Base-by-base conservation (phyloP, 116 monocot species). In the Zostera marina region DNA sequence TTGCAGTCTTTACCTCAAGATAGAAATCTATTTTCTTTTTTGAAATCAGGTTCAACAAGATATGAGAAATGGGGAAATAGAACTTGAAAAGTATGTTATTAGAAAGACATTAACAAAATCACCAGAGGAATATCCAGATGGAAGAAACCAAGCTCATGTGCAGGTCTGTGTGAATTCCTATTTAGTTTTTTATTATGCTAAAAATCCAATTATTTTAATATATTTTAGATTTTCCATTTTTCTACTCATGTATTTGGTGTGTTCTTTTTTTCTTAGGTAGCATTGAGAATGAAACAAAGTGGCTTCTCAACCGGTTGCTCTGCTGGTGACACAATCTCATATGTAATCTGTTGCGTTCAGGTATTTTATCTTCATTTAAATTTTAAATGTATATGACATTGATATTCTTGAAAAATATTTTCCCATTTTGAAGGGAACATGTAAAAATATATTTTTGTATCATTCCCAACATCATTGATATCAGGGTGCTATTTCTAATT, bases 121-220 rank as follows among this genome's bases (percentile, higher is more conserved):
- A 40, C 96, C 96, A 48, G 77, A 89, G 61, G 90, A 88, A 15
- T 96, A 96, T 73, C 90, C 85, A 42, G 96, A 96, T 78, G 85
- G 76, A 8, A 96, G 70, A 74, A 96, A 78, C 62, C 96, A 96
- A 60, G 85, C 96, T 66, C 96, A 96, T 68, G 96, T 96, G 47
- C 89, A 85, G 83, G 96, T 83, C 40, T 41, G 51, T 15, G 3
- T 44, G 16, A 10, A 52, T 53, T 64, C 41, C 42, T 10, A 8
- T 4, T 21, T 22, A 23, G n/a, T 53, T n/a, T 11, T 13, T 42
- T 16, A 13, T 51, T 32, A 32, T 32, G 0, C 1, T 5, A 32
- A 32, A 32, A 2, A 32, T 2, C 5, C 32, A 1, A 32, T 41
- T 22, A 41, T 21, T 44, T 7, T 41, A 60, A 26, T 25, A 13